phyloP scores from a whole-genome alignment of 2,329 filamentous ascomycete genomes.

The Xylaria hypoxylon region DNA sequence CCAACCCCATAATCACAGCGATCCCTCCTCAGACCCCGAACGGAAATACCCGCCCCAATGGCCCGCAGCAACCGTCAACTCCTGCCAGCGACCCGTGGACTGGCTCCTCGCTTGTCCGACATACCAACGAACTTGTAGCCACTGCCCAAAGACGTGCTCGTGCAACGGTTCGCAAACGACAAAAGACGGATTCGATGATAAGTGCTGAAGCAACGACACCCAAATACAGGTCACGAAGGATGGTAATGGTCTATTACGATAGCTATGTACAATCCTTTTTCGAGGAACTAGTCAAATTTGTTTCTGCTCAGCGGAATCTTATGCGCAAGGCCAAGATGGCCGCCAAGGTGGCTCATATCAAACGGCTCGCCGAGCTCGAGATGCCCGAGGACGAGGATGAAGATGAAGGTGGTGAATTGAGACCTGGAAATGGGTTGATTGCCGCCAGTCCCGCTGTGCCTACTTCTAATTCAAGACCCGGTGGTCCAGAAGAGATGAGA shows the following conservation, averaged over 20 bases:
- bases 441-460: constrained; percentile 40
- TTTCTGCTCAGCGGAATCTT: constrained; percentile 82
- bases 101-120: constrained; percentile 53
- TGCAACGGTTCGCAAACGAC: constrained; percentile 62
- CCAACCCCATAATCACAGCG: constrained; percentile 23
- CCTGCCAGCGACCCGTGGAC: constrained; percentile 53
- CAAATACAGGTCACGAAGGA: constrained; percentile 76
- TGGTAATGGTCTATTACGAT: constrained; percentile 93
- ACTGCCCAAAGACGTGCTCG: constrained; percentile 60
- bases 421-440: constrained; percentile 44
- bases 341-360: constrained; percentile 76
- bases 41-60: constrained; percentile 41
- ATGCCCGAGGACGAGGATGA: constrained; percentile 62
- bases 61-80: constrained; percentile 47
- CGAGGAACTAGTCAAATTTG: constrained; percentile 83
- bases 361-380: constrained; percentile 69
- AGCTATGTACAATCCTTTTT: constrained; percentile 86
- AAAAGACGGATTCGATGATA: constrained; percentile 63
- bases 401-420: constrained; percentile 48
- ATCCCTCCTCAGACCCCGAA: constrained; percentile 36
- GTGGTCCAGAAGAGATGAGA: constrained; percentile 45
- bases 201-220: constrained; percentile 60
- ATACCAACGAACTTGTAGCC: constrained; percentile 59
- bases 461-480: constrained; percentile 28
- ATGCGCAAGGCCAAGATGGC: constrained; percentile 91